Evolutionary conservation across 2,329 filamentous ascomycete species (phyloP).

Genomic region (Pestalotiopsis sp.): DNA sequence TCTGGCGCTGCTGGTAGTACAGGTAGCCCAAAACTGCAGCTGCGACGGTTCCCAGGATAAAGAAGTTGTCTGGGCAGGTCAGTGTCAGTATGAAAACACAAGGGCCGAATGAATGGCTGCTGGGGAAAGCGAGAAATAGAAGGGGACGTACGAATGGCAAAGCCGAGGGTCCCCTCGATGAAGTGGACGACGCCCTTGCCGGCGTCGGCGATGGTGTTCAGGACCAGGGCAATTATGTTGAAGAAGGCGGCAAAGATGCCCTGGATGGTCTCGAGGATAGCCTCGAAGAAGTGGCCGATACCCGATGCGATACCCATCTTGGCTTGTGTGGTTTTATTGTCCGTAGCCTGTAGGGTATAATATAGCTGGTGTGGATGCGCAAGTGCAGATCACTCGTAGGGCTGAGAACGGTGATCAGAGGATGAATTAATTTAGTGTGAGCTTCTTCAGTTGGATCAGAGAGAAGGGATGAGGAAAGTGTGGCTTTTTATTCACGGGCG

Average conservation of each 20-base stretch:
- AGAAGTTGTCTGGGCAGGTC: conserved; percentile 31
- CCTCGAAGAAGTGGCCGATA: conserved; percentile 29
- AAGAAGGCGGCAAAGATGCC: conserved; percentile 25
- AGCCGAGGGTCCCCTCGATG: conserved; percentile 33
- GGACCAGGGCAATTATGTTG: conserved; percentile 26
- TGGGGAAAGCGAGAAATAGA: neutral
- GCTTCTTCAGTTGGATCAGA: neutral
- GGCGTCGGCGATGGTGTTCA: conserved; percentile 23
- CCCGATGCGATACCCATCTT: conserved; percentile 33
- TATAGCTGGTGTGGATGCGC: neutral
- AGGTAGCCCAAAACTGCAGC: conserved; percentile 31
- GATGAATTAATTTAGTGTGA: neutral
- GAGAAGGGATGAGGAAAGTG: neutral
- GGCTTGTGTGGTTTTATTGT: neutral
- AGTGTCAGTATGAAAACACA: conserved; percentile 1
- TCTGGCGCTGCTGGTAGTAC: conserved; percentile 29
- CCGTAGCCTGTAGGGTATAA: neutral
- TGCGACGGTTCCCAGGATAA: conserved; percentile 32
- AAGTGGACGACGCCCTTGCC: conserved; percentile 27
- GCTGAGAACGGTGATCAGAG: neutral
- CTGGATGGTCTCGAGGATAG: conserved; percentile 26
- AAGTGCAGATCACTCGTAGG: neutral
- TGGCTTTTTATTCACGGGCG: conserved; percentile 9
- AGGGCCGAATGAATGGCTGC: too few species aligned
- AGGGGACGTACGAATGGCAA: conserved; percentile 31